Conservation (phyloP, 116 monocot species). For the Trichopus zeylanicus region DNA sequence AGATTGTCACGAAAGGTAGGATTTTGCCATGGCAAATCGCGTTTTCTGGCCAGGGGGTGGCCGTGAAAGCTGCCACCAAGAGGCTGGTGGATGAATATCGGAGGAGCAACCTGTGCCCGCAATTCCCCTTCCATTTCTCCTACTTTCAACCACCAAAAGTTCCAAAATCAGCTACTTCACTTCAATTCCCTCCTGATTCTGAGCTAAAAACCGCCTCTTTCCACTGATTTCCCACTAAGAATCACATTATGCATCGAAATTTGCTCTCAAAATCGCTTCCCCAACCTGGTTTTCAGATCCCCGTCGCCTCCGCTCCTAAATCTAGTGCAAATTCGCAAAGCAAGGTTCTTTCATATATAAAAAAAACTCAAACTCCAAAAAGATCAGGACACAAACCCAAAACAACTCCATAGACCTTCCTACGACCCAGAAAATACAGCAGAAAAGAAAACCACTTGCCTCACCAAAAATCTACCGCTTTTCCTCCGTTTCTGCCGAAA, state of each 20-base stretch:
- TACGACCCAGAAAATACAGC: neutral
- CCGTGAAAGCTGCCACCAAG: constrained; percentile 45
- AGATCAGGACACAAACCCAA: neutral
- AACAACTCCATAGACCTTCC: neutral
- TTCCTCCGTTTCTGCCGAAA: neutral
- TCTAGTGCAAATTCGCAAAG: neutral
- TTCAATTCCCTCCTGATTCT: neutral
- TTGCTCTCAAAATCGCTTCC: neutral
- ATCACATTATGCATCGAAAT: neutral
- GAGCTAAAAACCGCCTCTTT: neutral
- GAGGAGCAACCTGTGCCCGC: constrained; percentile 64
- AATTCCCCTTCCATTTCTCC: constrained; percentile 61
- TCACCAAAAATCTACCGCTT: neutral
- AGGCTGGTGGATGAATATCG: constrained; percentile 44
- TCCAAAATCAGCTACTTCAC: neutral
- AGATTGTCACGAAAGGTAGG: constrained; percentile 15
- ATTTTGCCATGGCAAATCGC: constrained; percentile 48
- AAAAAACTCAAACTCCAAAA: neutral
- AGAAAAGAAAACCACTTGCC: neutral
- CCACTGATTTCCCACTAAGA: neutral
- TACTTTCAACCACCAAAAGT: neutral
- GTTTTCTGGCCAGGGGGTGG: constrained; percentile 41
- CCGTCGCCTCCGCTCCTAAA: neutral
- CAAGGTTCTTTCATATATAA: neutral
- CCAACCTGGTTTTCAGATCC: neutral